Evolutionary conservation across 106 monocot species (phyloP), one percentile per base, ranked within the genome.

Genomic region (Allium cepa): DNA sequence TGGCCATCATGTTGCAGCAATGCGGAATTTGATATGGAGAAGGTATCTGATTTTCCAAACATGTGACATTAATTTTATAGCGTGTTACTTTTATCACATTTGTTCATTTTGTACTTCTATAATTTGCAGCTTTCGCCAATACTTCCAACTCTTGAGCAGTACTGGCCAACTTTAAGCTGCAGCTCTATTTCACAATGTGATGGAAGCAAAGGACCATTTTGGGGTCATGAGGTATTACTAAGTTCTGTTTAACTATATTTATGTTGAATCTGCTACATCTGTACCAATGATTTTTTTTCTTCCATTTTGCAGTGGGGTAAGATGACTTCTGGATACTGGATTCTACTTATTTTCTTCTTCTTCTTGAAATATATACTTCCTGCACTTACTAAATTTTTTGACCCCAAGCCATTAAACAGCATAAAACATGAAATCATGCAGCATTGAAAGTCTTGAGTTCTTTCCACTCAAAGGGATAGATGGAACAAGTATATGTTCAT

Each of bases 111-210:
- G 36, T 36, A 36, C 36, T 27, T 49, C 67, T 56, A n/a, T 71
- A 66, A 47, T 10, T 26, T 62, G 10, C 66, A 99, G 97, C 51
- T 99, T 57, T 78, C 76, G 69, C 77, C 89, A 18, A 73, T 99
- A 26, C 67, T 90, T 36, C 86, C 82, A 47, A 59, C 52, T 47
- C 79, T 99, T 64, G 63, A 84, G 49, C 86, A 89, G 56, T 87
- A 99, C 65, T 99, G 97, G 97, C 92, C 97, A 72, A 79, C 89
- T 46, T 76, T 92, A 36, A 90, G 87, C 67, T 99, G 97, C 63
- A 70, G 88, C 49, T 79, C 84, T 63, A 46, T 92, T 17, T 82
- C 78, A 18, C 68, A 70, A 75, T 99, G 97, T 68, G 79, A 81
- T 66, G 87, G 92, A 70, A 82, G 89, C 61, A 99, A 83, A 65